Base-by-base conservation (phyloP, 371 early-diverging fungal genomes). In the Blakeslea trispora region DNA sequence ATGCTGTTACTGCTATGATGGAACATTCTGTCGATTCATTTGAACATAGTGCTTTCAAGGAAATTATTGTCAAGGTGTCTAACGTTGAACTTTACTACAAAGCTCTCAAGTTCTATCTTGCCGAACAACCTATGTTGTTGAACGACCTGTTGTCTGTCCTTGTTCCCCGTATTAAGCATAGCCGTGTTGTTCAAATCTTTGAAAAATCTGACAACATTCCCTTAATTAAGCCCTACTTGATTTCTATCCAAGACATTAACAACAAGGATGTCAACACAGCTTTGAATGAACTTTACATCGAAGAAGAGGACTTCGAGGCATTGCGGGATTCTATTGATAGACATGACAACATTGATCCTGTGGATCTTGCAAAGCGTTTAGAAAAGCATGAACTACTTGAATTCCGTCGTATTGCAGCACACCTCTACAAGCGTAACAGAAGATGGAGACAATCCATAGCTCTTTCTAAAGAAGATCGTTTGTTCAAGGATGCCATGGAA, bases 401-500 rank as follows among this genome's bases (percentile, higher is more conserved):
- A 76, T 98, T 98, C 87, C 89, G 97, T 17, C 86, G 98, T 40
- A 94, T 98, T 58, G 92, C 96, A 10, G 94, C 97, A 1, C 93
- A 92, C 60, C 75, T 98, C 50, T 97, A 95, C 85, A 93, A 86
- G 83, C 86, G 81, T 59, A 96, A 94, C 85, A 90, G 91, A 72
- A 88, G 94, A 59, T 98, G 96, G 96, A 84, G 88, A 71, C 93
- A 97, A 74, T 94, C 96, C 5, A 88, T 98, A 71, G 84, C 87
- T 14, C 81, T 98, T 52, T 96, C 95, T 24, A 96, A 97, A 82
- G 89, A 94, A 76, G 97, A 98, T 69, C 82, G 90, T 51, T 83
- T 97, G 37, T 97, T 88, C 84, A 94, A 92, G 82, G 99, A 98
- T 68, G 96, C 97, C 2, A 96, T 98, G 91, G 94, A 95, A 48